phyloP scores from a whole-genome alignment of 352 stramenopile species.

The Phytophthora constricta region DNA sequence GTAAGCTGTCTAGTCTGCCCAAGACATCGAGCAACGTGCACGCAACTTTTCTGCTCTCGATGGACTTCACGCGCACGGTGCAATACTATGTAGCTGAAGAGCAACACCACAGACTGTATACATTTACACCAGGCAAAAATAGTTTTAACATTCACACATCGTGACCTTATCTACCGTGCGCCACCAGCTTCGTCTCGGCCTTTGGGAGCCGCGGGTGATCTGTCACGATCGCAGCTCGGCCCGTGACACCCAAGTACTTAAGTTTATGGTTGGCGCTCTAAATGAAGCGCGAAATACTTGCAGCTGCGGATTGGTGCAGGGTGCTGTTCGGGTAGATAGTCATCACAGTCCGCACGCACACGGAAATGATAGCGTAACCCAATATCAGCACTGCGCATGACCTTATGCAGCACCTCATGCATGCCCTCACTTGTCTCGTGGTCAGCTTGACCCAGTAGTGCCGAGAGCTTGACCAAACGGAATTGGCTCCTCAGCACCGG shows the following conservation, averaged over 20 bases:
- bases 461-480: conserved; percentile 96
- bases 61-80: too few relatives aligned
- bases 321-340: conserved; percentile 99
- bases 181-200: too few relatives aligned
- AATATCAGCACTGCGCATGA: conserved; percentile 98
- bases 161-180: too few relatives aligned
- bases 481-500: conserved; percentile 99
- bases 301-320: conserved; percentile 94
- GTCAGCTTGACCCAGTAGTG: conserved; percentile 94
- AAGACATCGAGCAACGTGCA: too few relatives aligned
- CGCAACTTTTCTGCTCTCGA: too few relatives aligned
- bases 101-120: too few relatives aligned
- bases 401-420: conserved; percentile 99
- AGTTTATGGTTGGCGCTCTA: conserved; percentile 97
- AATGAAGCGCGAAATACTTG: conserved; percentile 95
- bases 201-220: conserved; percentile 91
- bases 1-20: too few relatives aligned
- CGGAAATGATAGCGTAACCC: conserved; percentile 99
- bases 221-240: conserved; percentile 98
- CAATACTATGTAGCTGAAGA: too few relatives aligned
- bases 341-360: conserved; percentile 98
- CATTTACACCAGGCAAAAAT: too few relatives aligned
- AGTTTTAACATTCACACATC: too few relatives aligned
- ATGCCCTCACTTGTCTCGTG: conserved; percentile 96
- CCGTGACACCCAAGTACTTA: conserved; percentile 99